Base-by-base conservation (phyloP, 2,329 filamentous ascomycete species). In the Arthrobotrys sinensis region DNA sequence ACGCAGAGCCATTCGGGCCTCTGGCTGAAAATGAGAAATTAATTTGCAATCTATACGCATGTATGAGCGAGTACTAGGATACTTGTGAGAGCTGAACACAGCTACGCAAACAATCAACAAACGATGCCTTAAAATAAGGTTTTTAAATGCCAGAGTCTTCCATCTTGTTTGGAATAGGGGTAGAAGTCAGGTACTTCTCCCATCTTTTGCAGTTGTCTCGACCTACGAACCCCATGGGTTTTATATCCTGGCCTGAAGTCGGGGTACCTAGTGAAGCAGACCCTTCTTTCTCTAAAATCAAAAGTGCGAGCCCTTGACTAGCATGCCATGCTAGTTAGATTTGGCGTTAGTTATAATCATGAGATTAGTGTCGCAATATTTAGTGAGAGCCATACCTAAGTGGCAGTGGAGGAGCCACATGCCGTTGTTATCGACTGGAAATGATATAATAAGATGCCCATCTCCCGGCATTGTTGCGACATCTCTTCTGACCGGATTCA, bases 401-500 rank as follows among this genome's bases (percentile, higher is more conserved):
- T 84, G 83, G 79, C 84, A 84, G 76, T 85, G 83, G 40, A 80
- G 53, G 4, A 81, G 45, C 81, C 81, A 82, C 10, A 68, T 82
- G 0, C 87, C 87, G 0, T 87, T 85, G 81, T 88, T 89, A 73
- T 86, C 84, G 0, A 85, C 84, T 80, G 86, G 83, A 76, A 88
- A 86, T 2, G 86, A 87, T 63, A 89, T 83, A 24, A 87, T 85
- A 1, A 88, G 69, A 81, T 86, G 86, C 0, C 87, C 87, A 11
- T 80, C 79, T 0, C 80, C 81, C 0, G 85, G 85, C 4, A 89
- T 84, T 80, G 87, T 85, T 7, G 87, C 87, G 1, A 87, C 86
- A 79, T 89, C 88, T 46, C 88, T 85, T 8, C 88, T 86, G 28
- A 86, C 85, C 0, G 88, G 87, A 81, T 89, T 89, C 16, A 73